Conservation (phyloP, 2,329 filamentous ascomycete genomes). For the Didymella keratinophila region DNA sequence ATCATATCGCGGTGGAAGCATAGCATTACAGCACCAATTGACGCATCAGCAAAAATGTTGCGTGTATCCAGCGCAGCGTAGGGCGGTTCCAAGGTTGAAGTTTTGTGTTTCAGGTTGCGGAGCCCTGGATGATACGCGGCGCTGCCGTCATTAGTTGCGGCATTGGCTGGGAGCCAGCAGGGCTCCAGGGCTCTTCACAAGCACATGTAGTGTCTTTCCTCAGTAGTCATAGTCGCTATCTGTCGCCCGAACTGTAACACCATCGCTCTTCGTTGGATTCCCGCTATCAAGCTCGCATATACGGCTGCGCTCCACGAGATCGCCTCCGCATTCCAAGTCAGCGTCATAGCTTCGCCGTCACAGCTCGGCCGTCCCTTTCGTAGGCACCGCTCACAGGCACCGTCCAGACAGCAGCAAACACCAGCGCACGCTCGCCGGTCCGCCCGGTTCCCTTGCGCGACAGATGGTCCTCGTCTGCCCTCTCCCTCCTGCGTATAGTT, state of each 20-base stretch:
- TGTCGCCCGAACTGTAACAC: slow-evolving; percentile 5
- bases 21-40: too few species aligned
- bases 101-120: slow-evolving; percentile 9
- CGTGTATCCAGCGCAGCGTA: neutral
- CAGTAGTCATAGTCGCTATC: slow-evolving; percentile 10
- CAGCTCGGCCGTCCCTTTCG: slow-evolving; percentile 22
- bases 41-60: too few species aligned
- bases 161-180: slow-evolving; percentile 19
- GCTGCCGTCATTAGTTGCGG: slow-evolving; percentile 20
- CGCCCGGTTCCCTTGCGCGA: slow-evolving; percentile 11
- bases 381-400: slow-evolving; percentile 32
- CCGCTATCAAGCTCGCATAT: neutral
- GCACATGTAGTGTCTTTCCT: slow-evolving; percentile 22
- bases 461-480: slow-evolving; percentile 40
- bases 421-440: too few species aligned
- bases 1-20: too few species aligned
- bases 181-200: slow-evolving; percentile 25
- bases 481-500: slow-evolving; percentile 26
- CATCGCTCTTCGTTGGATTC: slow-evolving; percentile 7
- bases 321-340: neutral
- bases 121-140: slow-evolving; percentile 6
- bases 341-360: neutral
- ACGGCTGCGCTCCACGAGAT: neutral
- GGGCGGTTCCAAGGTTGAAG: neutral
- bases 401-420: slow-evolving; percentile 10